A percentile compares a stretch with the other conserved stretches of the same genome.
Conservation (phyloP, 139 green algal genomes). For the Chlorella sp. region DNA sequence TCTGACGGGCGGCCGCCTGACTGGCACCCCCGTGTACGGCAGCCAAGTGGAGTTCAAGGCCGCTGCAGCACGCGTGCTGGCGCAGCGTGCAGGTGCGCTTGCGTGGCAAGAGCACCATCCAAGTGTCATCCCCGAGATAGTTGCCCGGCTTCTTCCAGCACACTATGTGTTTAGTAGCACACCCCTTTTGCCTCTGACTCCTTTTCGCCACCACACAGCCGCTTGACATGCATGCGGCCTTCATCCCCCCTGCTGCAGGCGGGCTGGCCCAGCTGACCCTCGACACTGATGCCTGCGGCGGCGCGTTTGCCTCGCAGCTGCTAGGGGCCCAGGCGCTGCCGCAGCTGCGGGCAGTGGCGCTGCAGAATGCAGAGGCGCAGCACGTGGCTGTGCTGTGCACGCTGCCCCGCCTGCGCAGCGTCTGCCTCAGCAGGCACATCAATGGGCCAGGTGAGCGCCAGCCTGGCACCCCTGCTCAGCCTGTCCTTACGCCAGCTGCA, state of each 20-base stretch:
- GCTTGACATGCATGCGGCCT: background rate
- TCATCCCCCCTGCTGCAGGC: background rate
- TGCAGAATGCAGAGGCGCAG: conserved; percentile 5
- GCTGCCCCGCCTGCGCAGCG: background rate
- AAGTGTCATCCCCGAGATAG: background rate
- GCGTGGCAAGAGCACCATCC: too few relatives aligned
- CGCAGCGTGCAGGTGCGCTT: background rate
- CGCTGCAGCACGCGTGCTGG: background rate
- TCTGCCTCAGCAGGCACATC: background rate
- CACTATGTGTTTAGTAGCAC: too few relatives aligned
- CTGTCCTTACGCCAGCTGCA: too few relatives aligned
- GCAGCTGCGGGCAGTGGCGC: background rate
- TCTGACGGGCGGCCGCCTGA: background rate
- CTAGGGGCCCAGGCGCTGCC: background rate
- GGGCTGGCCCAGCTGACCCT: background rate
- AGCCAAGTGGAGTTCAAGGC: background rate
- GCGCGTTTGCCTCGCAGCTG: background rate
- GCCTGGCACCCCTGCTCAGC: too few relatives aligned
- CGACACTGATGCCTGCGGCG: background rate
- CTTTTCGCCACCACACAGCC: background rate
- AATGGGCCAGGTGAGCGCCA: background rate
- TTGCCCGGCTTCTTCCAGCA: background rate
- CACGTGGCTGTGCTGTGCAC: background rate
- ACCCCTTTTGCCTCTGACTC: too few relatives aligned
- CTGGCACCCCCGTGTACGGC: background rate